Base-by-base conservation (phyloP, 331 rosid genomes). In the Dryas integrifolia region DNA sequence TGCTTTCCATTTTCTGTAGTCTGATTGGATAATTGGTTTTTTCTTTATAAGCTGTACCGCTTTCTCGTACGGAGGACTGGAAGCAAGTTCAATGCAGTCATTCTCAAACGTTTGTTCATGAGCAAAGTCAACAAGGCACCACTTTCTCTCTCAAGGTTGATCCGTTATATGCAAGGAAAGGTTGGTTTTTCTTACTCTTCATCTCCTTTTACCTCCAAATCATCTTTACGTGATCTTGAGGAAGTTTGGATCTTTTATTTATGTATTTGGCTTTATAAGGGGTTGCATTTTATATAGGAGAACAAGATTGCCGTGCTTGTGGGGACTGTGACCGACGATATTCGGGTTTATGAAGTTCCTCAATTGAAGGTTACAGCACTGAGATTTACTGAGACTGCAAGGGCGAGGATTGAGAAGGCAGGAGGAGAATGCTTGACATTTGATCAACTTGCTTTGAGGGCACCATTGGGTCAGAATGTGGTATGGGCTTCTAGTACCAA, bases 361-460 rank as follows among this genome's bases (percentile, higher is more conserved):
- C 53, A 90, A 0, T 4, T 92, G 57, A 86, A 89, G 80, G 80
- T 92, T 47, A 81, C 93, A 0, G 96, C 97, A 4, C 85, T 92
- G 26, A 84, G 87, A 78, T 92, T 92, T 48, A 87, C 97, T 2
- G 92, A 92, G 82, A 92, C 89, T 0, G 93, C 96, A 9, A 81
- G 97, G 26, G 93, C 97, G n/a, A 89, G 96, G 72, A 92, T 92
- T 18, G 97, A 92, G 73, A 92, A 85, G 86, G 94, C 96, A 0
- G 97, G 97, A 45, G 97, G 97, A n/a, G 92, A 89, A 74, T 91
- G 97, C 84, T 58, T 91, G 79, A 89, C 97, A 8, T 91, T 91
- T 53, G 97, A 91, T 67, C 90, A 92, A 72, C 89, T 92, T 68
- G 96, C 96, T 0, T 81, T 86, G 4, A 82, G 84, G 83, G 92